A percentile compares a stretch with the other conserved stretches of the same genome.
Evolutionary conservation across 1,284 basidiomycete species (phyloP).

Genomic region (Heterobasidion annosum): DNA sequence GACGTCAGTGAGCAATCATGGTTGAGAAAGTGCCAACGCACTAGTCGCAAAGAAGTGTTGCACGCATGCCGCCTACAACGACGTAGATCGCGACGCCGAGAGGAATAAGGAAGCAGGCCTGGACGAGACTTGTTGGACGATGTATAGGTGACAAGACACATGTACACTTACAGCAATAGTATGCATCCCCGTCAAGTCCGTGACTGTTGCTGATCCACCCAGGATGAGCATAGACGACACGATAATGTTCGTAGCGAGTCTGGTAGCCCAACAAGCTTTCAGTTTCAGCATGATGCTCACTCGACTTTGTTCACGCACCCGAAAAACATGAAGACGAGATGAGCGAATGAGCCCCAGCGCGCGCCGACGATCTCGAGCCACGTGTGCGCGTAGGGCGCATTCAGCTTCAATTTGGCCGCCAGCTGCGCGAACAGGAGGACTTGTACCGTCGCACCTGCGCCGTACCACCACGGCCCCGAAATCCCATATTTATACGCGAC

Average conservation of each 20-base stretch:
- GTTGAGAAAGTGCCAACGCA: conserved; percentile 8
- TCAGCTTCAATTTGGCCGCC: conserved; percentile 49
- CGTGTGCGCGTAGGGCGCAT: conserved; percentile 51
- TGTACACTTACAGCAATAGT: conserved; percentile 34
- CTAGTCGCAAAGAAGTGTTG: conserved; percentile 33
- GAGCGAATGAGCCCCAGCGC: conserved; percentile 47
- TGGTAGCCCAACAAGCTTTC: conserved; percentile 1
- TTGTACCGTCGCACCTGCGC: conserved; percentile 39
- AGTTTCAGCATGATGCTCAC: no score
- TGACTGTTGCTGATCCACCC: conserved; percentile 57
- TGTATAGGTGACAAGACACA: conserved; percentile 9
- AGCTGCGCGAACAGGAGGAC: conserved; percentile 40
- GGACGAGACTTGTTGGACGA: conserved; percentile 11
- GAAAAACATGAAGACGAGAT: conserved; percentile 62
- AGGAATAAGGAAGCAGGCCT: conserved; percentile 58
- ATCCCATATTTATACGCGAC: conserved; percentile 81
- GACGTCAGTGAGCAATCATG: conserved; percentile 1
- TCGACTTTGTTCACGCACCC: conserved; percentile 21
- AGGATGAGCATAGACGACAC: conserved; percentile 54
- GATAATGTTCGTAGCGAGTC: conserved; percentile 51
- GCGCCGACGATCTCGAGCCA: conserved; percentile 58
- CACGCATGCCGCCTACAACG: conserved; percentile 41
- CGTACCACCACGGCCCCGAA: conserved; percentile 42
- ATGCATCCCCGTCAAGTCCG: conserved; percentile 43
- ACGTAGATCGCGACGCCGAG: conserved; percentile 49